Evolutionary conservation across 2,329 filamentous ascomycete species (phyloP).

Genomic region (Endocalyx cinctus): DNA sequence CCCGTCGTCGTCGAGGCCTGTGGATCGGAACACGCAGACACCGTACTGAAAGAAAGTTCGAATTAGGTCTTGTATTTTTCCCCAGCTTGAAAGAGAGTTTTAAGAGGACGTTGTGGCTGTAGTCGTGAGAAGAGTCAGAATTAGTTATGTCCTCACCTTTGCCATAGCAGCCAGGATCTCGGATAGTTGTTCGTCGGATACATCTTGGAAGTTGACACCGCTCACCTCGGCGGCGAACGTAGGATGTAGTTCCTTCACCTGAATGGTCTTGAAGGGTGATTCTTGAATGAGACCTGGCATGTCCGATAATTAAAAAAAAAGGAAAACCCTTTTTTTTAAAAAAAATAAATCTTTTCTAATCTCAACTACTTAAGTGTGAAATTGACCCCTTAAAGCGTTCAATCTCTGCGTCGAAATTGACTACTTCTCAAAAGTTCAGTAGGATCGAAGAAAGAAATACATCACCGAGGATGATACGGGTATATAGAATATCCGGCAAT

Average conservation of each 20-base stretch:
- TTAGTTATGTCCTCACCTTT: conserved; percentile 21
- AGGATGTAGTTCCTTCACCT: conserved; percentile 22
- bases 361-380: too few relatives aligned
- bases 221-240: conserved; percentile 27
- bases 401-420: too few relatives aligned
- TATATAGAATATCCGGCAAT: too few relatives aligned
- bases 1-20: conserved; percentile 42
- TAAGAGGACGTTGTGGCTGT: too few relatives aligned
- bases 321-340: too few relatives aligned
- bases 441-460: too few relatives aligned
- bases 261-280: conserved; percentile 20
- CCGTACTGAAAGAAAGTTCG: conserved; percentile 39
- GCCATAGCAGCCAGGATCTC: conserved; percentile 28
- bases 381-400: too few relatives aligned
- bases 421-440: too few relatives aligned
- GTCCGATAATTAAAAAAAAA: too few relatives aligned
- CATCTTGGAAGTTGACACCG: conserved; percentile 27
- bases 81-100: neutral
- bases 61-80: neutral
- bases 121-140: neutral
- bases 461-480: too few relatives aligned
- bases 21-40: conserved; percentile 46
- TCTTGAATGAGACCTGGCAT: conserved; percentile 27
- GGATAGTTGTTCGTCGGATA: conserved; percentile 26
- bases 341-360: too few relatives aligned